phyloP scores from a whole-genome alignment of 306 rosid species.

The Ochetophila trinervis region DNA sequence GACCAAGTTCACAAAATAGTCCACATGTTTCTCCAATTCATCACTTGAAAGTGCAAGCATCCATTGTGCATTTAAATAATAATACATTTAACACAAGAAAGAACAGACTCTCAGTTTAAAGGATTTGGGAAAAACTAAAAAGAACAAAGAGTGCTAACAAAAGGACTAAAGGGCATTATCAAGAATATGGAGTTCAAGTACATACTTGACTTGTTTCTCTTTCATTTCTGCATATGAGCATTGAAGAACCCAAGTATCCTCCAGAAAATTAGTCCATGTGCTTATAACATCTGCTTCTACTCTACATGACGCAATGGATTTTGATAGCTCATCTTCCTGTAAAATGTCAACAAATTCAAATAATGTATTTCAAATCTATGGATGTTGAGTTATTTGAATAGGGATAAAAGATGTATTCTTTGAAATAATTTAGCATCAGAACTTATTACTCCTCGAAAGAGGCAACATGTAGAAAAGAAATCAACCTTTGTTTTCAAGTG shows the following conservation, averaged over 20 bases:
- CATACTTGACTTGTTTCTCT: slow-evolving; percentile 84
- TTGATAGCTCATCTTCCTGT: slow-evolving; percentile 83
- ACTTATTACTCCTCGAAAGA: slow-evolving; percentile 7
- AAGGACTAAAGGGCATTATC: slow-evolving; percentile 15
- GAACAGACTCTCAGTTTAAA: slow-evolving; percentile 5
- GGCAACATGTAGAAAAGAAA: slow-evolving; percentile 7
- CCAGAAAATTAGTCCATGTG: slow-evolving; percentile 93
- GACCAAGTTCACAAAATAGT: slow-evolving; percentile 74
- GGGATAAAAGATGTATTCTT: background rate
- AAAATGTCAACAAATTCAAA: slow-evolving; percentile 28
- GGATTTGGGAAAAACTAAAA: slow-evolving; percentile 1
- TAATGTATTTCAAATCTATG: slow-evolving; percentile 21
- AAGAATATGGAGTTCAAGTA: slow-evolving; percentile 29
- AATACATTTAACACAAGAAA: slow-evolving; percentile 13
- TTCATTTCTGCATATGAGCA: slow-evolving; percentile 56
- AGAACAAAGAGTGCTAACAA: slow-evolving; percentile 9
- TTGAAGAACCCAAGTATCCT: slow-evolving; percentile 91
- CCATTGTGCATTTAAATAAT: slow-evolving; percentile 8
- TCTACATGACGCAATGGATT: slow-evolving; percentile 64
- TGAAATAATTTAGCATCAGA: slow-evolving; percentile 5
- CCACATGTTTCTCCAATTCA: slow-evolving; percentile 85
- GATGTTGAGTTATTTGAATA: slow-evolving; percentile 10
- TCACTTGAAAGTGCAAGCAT: slow-evolving; percentile 55
- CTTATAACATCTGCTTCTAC: slow-evolving; percentile 75
- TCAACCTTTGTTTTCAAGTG: slow-evolving; percentile 77